phyloP scores from a whole-genome alignment of 1,284 basidiomycete species.

The Tranzscheliella williamsii region DNA sequence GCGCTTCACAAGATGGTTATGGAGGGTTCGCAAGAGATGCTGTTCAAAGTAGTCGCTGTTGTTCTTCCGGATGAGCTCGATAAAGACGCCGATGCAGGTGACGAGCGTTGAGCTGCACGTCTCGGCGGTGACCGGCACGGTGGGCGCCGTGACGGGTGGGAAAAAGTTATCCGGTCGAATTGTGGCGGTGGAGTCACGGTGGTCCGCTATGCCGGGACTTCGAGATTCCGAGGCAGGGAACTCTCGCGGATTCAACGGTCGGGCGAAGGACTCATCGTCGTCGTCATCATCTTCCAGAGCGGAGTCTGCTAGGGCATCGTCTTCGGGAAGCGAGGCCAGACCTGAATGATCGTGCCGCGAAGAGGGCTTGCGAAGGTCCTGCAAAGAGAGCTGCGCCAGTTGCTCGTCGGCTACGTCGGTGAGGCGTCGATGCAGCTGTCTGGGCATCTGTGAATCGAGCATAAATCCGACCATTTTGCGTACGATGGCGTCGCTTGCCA shows the following conservation, averaged over 20 bases:
- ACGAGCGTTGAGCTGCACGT: constrained; percentile 84
- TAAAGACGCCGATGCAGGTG: constrained; percentile 84
- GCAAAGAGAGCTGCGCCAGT: constrained; percentile 21
- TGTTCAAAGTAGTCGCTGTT: constrained; percentile 99
- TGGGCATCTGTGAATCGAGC: constrained; percentile 66
- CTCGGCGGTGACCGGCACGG: constrained; percentile 63
- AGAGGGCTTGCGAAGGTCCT: constrained; percentile 25
- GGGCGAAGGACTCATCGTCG: constrained; percentile 45
- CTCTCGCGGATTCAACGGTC: constrained; percentile 41
- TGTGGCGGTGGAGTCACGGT: constrained; percentile 54
- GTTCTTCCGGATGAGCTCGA: constrained; percentile 96
- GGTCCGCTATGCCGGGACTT: constrained; percentile 23
- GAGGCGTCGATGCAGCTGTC: constrained; percentile 27
- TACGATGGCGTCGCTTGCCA: constrained; percentile 78
- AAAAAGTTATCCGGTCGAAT: constrained; percentile 44
- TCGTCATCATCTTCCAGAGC: constrained; percentile 57
- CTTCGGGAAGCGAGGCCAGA: constrained; percentile 17
- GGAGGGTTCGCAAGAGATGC: constrained; percentile 92
- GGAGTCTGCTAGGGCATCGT: constrained; percentile 2
- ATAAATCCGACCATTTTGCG: constrained; percentile 78
- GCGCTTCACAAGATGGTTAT: constrained; percentile 83
- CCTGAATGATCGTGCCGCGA: constrained; percentile 7
- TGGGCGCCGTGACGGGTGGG: constrained; percentile 44
- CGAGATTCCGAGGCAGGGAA: constrained; percentile 41
- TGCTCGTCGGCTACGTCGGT: constrained; percentile 47